These are phyloP conservation scores for Carallia pectinifolia DNA, from an alignment of 345 rosid genomes.

Conservation along the genomic window DNA sequence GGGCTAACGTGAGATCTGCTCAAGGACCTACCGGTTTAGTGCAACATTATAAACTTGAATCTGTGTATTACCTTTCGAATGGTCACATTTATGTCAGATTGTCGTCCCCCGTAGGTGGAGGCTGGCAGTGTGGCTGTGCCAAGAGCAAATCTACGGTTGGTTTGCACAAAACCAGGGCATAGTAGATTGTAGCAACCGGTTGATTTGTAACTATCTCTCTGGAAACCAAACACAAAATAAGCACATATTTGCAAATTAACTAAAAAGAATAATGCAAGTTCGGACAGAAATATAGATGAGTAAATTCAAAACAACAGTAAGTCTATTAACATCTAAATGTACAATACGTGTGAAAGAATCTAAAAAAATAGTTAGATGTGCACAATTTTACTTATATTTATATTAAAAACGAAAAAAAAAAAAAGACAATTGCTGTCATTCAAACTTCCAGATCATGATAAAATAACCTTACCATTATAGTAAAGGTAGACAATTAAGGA, in stretches of 20 bases:
- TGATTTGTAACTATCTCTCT: not conserved
- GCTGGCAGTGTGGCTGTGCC: not conserved
- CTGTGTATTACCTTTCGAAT: not conserved
- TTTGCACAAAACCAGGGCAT: slow-evolving; percentile 23
- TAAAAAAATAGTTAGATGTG: too few relatives aligned
- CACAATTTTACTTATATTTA: too few relatives aligned
- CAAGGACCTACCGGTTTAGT: too few relatives aligned
- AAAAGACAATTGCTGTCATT: too few relatives aligned
- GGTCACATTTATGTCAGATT: not conserved
- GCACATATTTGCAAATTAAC: not conserved
- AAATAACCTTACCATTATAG: not conserved
- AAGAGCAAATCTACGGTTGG: not conserved
- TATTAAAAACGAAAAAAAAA: too few relatives aligned
- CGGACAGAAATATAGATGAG: too few relatives aligned
- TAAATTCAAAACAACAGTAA: too few relatives aligned
- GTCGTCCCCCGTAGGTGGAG: not conserved
- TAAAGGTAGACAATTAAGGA: not conserved
- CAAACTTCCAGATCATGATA: too few relatives aligned
- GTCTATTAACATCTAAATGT: too few relatives aligned
- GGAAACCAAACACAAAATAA: not conserved
- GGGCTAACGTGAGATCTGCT: too few relatives aligned
- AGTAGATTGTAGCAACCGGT: slow-evolving; percentile 15
- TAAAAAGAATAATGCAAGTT: not conserved
- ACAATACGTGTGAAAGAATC: too few relatives aligned
- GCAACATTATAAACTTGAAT: not conserved